Evolutionary conservation across 2,329 filamentous ascomycete species (phyloP), one percentile per base, ranked within the genome.

Genomic region (Ascochyta pisi): DNA sequence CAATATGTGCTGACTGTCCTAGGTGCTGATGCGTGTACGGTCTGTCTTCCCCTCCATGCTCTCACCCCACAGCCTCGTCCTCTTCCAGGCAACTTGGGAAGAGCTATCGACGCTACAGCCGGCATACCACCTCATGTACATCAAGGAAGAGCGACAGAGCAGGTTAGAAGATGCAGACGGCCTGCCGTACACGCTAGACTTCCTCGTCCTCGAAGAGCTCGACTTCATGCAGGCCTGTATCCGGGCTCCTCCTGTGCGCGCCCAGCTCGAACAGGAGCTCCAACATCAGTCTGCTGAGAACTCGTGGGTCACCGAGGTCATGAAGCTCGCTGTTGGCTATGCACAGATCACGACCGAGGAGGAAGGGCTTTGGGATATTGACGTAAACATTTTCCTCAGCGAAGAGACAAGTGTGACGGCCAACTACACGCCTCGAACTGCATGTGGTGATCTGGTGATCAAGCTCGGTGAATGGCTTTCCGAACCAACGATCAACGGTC

Each of bases 321-420:
- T 97, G 86, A 90, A 89, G 73, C 84, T 97, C 62, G 86, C 92
- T 9, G 87, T 92, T 19, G 86, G 88, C 1, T 98, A 96, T 76
- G 89, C 92, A 12, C 91, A 94, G 63, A 96, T 99, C 66, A 93
- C 90, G 2, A 88, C 86, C 26, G 95, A 99, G 74, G 95, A 98
- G 71, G 92, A 97, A 77, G 92, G 91, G 7, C 79, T 99, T 9
- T 99, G 95, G 95, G 92, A 97, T 66, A 92, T 97, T 60, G 95
- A 99, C 75, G 90, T 96, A 64, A 98, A 96, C 55, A 84, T 99
- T 2, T 99, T 96, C 76, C 83, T 99, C 42, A 94, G 92, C 0
- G 95, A 99, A 76, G 94, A 98, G 78, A 94, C 92, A 2, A 94
- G 92, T 2, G 90, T 97, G 16, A 96, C 92, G 12, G 91, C 93